phyloP scores from a whole-genome alignment of 1,284 basidiomycete species.

The Anthracocystis setariae region DNA sequence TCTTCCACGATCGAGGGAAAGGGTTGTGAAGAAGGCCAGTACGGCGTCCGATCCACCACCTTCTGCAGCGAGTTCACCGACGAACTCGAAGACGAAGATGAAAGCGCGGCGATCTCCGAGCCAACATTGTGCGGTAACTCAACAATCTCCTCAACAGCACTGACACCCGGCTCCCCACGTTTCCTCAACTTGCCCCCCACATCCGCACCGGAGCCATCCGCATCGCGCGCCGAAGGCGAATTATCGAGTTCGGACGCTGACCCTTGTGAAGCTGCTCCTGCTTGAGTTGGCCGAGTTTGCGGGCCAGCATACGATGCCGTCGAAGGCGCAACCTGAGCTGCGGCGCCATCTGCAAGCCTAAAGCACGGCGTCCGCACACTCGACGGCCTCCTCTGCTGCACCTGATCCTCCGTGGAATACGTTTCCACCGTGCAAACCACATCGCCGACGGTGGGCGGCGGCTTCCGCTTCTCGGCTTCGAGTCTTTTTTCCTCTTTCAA shows the following conservation, averaged over 20 bases:
- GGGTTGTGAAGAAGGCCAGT: too few relatives aligned
- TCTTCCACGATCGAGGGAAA: too few relatives aligned
- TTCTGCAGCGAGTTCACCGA: too few relatives aligned
- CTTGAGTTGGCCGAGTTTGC: too few relatives aligned
- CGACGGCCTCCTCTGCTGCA: conserved; percentile 21
- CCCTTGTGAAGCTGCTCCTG: too few relatives aligned
- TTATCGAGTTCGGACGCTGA: too few relatives aligned
- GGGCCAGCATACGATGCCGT: too few relatives aligned
- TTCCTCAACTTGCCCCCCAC: neutral
- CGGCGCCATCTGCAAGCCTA: neutral
- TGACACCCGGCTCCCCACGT: neutral
- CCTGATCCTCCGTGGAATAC: conserved; percentile 27
- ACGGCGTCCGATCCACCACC: too few relatives aligned
- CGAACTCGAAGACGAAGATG: neutral
- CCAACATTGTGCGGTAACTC: too few relatives aligned
- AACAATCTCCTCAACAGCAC: too few relatives aligned
- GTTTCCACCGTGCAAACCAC: conserved; percentile 22
- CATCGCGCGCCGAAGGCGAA: neutral
- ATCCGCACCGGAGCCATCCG: neutral
- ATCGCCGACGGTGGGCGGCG: conserved; percentile 28
- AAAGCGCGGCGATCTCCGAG: too few relatives aligned
- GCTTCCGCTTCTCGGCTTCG: conserved; percentile 15
- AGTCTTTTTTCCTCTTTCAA: conserved; percentile 1
- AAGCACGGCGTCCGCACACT: conserved; percentile 19
- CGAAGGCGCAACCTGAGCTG: too few relatives aligned